Evolutionary conservation across 192 early-diverging fungal species (phyloP), one percentile per base, ranked within the genome.

Genomic region (Podila epicladia): DNA sequence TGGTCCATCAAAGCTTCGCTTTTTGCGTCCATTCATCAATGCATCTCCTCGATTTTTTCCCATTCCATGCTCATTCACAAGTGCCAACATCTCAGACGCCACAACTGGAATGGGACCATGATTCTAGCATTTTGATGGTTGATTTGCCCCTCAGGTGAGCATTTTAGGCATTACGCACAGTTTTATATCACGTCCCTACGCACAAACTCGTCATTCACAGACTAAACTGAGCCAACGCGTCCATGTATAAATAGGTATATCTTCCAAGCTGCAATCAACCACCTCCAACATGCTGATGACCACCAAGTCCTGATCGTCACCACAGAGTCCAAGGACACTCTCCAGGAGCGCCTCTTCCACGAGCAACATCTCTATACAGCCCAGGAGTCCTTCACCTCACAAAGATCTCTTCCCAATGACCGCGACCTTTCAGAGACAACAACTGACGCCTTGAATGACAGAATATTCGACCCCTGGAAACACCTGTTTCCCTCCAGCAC

Each of bases 241-340:
- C 29, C 26, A 8, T 57, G 29, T 29, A 29, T 19, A 26, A 6
- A 4, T 61, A 80, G 76, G 29, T 80, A 80, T 48, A 38, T 80
- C 19, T 32, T 80, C 20, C 66, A 72, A 26, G 69, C 69, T 20
- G 76, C 76, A 0, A 28, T 73, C 61, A 80, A 69, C 41, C 71
- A 80, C 26, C 26, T 80, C 3, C 65, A 58, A 6, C 32, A 59
- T 2, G 19, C 29, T 0, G 45, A 64, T 0, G 32, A 71, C 9
- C 15, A n/a, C 8, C 29, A 31, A 6, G 76, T 73, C 29, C 22
- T 80, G 62, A 64, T 80, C 4, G 66, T 80, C 0, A 64, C 53
- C 20, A 55, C 76, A 32, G 20, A 48, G 6, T 73, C 71, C 6
- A 37, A 26, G 32, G 15, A 17, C 2, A 13, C 22, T 19, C 29